Evolutionary conservation across 345 rosid species (phyloP), one percentile per base, ranked within the genome.

Genomic region (Citrus sp.): DNA sequence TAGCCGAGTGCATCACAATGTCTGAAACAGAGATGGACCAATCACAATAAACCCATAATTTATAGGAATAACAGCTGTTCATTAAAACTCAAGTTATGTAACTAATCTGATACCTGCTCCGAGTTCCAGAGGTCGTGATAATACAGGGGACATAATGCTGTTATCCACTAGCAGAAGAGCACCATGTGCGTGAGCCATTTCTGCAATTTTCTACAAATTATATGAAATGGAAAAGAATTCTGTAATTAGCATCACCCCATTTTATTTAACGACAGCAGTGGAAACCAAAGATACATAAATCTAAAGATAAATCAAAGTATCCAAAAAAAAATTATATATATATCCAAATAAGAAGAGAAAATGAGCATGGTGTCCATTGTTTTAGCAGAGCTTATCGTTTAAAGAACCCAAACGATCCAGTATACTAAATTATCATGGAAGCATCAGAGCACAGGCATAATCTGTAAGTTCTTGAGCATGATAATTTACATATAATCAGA

Each of bases 1-100:
- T 96, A 77, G 97, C 98, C 0, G 99, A 96, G 75, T 94, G 97
- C 99, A 96, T 94, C 70, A 94, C 98, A 49, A 94, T 96, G 80
- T 96, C 99, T 92, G 89, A 79, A 79, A 86, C 35, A 51, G 22
- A 66, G 10, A 67, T 79, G 37, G 34, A 78, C n/a, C 24, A 84
- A 77, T 58, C 67, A 79, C 73, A 77, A 75, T 42, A 28, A 80
- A 32, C 46, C 46, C 82, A 25, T 28, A 78, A 28, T 7, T 64
- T 58, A 38, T 19, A 63, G 25, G 24, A 27, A 77, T 70, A 42
- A 69, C 67, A 65, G 46, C 38, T 73, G 30, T 72, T 42, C 27
- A 30, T 12, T 62, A 27, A 40, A 64, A 80, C 46, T 54, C n/a
- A 65, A 27, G 28, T 63, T 32, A 77, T 68, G 68, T 27, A 22